Conservation (phyloP, 805 yeast genomes). For the Suhomyces sp. region DNA sequence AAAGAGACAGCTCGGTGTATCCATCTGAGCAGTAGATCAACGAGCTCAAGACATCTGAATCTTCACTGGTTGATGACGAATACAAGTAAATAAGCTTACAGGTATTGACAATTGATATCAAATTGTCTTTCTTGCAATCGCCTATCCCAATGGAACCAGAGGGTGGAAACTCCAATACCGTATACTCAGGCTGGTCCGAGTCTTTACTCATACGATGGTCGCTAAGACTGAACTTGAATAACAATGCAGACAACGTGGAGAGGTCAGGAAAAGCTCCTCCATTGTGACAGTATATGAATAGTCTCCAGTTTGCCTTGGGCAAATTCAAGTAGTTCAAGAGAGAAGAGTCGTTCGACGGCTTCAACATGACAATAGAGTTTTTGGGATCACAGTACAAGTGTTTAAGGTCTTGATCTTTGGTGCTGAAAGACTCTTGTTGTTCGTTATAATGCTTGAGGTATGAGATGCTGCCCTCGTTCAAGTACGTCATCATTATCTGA, state of each 20-base stretch:
- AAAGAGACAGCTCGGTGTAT: constrained; percentile 83
- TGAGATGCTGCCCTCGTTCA: constrained; percentile 10
- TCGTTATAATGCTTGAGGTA: constrained; percentile 5
- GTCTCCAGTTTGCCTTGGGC: constrained; percentile 54
- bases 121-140: constrained; percentile 58
- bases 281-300: constrained; percentile 58
- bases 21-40: constrained; percentile 85
- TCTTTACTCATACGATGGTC: constrained; percentile 20
- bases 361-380: constrained; percentile 44
- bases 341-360: constrained; percentile 1
- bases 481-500: constrained; percentile 34
- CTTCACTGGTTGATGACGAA: constrained; percentile 30
- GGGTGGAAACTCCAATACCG: constrained; percentile 67
- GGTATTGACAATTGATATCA: constrained; percentile 61
- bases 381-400: constrained; percentile 45
- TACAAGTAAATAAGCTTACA: constrained; percentile 60
- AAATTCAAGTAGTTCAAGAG: constrained; percentile 26
- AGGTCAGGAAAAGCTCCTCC: constrained; percentile 53
- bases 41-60: constrained; percentile 36
- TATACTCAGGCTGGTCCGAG: constrained; percentile 14
- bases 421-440: neutral
- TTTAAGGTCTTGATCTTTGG: constrained; percentile 2
- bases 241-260: constrained; percentile 31
- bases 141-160: constrained; percentile 82
- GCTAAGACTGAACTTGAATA: constrained; percentile 30